phyloP scores from a whole-genome alignment of 176 grass and related monocot genomes.

The Phoenix roebelenii region DNA sequence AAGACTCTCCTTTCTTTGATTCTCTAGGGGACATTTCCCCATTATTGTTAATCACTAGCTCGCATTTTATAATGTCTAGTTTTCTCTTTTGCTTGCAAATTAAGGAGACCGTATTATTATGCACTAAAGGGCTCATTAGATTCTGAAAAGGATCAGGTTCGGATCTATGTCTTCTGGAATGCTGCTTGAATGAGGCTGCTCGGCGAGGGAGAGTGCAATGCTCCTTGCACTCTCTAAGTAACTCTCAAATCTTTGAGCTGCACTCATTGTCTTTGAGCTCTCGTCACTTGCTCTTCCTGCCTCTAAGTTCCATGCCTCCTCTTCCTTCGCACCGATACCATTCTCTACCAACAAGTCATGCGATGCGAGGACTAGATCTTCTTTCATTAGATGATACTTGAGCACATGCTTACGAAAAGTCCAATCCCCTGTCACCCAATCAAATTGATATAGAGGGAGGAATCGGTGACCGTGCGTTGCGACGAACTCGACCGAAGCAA shows the following conservation, averaged over 20 bases:
- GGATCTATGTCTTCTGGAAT: conserved; percentile 40
- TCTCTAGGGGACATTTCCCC: too few relatives aligned
- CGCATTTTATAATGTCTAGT: background rate
- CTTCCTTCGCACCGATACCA: background rate
- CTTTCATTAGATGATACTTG: conserved; percentile 39
- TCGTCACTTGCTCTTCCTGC: background rate
- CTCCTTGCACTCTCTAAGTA: conserved; percentile 43
- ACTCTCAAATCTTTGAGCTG: conserved; percentile 19
- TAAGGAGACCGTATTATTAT: background rate
- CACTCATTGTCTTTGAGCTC: conserved; percentile 1
- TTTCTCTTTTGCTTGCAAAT: conserved; percentile 1
- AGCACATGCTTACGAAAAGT: conserved; percentile 30
- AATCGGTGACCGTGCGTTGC: conserved; percentile 48
- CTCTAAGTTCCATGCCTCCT: too few relatives aligned
- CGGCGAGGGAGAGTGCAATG: conserved; percentile 33
- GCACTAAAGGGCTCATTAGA: conserved; percentile 13
- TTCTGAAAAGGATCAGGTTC: conserved; percentile 39
- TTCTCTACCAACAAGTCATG: background rate
- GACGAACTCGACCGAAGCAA: conserved; percentile 44
- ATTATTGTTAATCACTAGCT: too few relatives aligned
- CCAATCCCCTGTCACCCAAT: conserved; percentile 65
- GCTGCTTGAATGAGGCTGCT: conserved; percentile 8
- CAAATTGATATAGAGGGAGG: conserved; percentile 46
- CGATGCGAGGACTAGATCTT: background rate
- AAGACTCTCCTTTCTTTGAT: too few relatives aligned